Percentiles rank a stretch among this genome's conserved stretches.
phyloP scores from a whole-genome alignment of 768 basidiomycete genomes.

The Podaxis carcinomalis region DNA sequence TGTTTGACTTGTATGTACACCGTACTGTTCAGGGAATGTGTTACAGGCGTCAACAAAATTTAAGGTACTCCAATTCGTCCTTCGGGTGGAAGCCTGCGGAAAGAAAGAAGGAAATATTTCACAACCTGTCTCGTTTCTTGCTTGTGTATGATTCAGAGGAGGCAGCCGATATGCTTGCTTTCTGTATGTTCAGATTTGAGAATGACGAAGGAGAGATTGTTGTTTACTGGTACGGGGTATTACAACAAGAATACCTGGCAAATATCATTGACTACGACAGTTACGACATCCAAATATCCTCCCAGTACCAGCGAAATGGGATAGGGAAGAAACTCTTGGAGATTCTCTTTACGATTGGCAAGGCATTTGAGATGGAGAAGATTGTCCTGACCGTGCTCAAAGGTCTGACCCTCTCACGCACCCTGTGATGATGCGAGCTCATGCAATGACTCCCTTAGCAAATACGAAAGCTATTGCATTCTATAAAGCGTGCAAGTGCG shows the following conservation, averaged over 20 bases:
- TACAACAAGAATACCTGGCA: neutral
- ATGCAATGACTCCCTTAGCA: neutral
- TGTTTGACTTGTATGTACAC: conserved; percentile 40
- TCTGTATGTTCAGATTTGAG: conserved; percentile 71
- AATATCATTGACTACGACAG: conserved; percentile 28
- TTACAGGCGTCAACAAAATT: neutral
- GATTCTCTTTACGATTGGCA: conserved; percentile 45
- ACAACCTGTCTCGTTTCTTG: conserved; percentile 56
- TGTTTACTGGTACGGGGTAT: conserved; percentile 59
- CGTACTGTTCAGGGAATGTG: neutral
- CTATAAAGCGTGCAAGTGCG: conserved; percentile 54
- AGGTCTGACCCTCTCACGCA: conserved; percentile 34
- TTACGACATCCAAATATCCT: conserved; percentile 72
- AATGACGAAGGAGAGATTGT: conserved; percentile 54
- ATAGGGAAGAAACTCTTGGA: conserved; percentile 54
- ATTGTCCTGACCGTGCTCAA: conserved; percentile 74
- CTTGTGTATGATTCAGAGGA: conserved; percentile 26
- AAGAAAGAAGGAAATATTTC: conserved; percentile 60
- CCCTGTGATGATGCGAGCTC: neutral
- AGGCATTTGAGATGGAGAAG: conserved; percentile 57
- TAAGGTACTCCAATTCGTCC: conserved; percentile 51
- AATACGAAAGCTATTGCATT: conserved; percentile 35
- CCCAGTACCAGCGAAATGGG: conserved; percentile 42
- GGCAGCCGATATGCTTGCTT: conserved; percentile 27
- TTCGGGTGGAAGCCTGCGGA: conserved; percentile 60